phyloP scores from a whole-genome alignment of 208 protist species.

The Leishmania tarentolae region DNA sequence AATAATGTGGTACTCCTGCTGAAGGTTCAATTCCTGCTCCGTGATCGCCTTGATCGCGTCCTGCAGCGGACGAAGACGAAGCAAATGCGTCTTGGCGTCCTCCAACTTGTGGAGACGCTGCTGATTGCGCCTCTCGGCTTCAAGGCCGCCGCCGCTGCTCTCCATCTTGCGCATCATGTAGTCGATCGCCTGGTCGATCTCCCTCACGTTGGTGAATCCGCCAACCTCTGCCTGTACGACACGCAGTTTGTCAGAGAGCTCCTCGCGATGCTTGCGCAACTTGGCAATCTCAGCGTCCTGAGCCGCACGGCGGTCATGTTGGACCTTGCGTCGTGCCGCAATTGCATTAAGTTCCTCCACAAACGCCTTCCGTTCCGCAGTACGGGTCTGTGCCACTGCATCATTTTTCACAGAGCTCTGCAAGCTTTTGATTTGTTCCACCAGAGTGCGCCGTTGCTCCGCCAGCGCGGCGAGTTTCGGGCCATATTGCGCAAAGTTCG shows the following conservation, averaged over 20 bases:
- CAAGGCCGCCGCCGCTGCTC: slow-evolving; percentile 66
- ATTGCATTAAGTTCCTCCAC: slow-evolving; percentile 55
- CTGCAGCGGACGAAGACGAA: slow-evolving; percentile 61
- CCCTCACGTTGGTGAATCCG: slow-evolving; percentile 59
- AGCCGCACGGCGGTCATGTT: slow-evolving; percentile 48
- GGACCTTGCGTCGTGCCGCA: slow-evolving; percentile 45
- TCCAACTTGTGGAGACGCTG: slow-evolving; percentile 62
- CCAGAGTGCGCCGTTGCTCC: slow-evolving; percentile 44
- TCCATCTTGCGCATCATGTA: slow-evolving; percentile 83
- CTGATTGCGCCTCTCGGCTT: slow-evolving; percentile 55
- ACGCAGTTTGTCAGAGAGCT: slow-evolving; percentile 54
- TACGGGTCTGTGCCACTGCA: slow-evolving; percentile 29
- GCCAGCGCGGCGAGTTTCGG: slow-evolving; percentile 42
- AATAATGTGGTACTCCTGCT: slow-evolving; percentile 78
- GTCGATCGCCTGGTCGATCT: slow-evolving; percentile 75
- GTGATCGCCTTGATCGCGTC: slow-evolving; percentile 68
- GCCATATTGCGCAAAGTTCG: slow-evolving; percentile 48
- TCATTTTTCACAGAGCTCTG: slow-evolving; percentile 49
- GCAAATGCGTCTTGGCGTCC: slow-evolving; percentile 68
- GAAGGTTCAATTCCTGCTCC: slow-evolving; percentile 65
- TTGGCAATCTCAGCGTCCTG: slow-evolving; percentile 71
- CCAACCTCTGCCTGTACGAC: slow-evolving; percentile 57
- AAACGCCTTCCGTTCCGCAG: slow-evolving; percentile 49
- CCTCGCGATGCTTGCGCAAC: slow-evolving; percentile 55
- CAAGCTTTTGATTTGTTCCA: slow-evolving; percentile 67